phyloP scores from a whole-genome alignment of 1,139 yeast species.

The Dujonia santamariae region DNA sequence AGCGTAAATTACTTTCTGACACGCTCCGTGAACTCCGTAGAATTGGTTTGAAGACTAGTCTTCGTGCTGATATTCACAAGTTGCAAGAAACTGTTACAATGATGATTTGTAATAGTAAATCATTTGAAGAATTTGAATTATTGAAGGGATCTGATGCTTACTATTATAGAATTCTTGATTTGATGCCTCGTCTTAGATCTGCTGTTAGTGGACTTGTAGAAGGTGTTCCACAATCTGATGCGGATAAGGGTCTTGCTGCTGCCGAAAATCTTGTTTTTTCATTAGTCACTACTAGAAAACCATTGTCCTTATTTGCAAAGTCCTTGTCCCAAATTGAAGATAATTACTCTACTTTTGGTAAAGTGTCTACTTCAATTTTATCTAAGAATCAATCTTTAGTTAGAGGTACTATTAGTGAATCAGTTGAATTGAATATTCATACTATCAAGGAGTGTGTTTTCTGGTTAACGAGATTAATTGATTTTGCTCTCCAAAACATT shows the following conservation, averaged over 20 bases:
- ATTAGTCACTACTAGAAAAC: conserved; percentile 47
- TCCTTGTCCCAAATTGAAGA: conserved; percentile 12
- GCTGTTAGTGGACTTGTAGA: conserved; percentile 56
- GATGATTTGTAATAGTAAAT: conserved; percentile 53
- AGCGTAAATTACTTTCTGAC: conserved; percentile 73
- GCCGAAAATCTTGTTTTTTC: conserved; percentile 67
- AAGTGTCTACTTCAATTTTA: conserved; percentile 13
- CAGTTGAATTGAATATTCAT: conserved; percentile 18
- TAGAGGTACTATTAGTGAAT: conserved; percentile 16
- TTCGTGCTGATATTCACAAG: conserved; percentile 61
- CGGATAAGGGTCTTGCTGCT: conserved; percentile 77
- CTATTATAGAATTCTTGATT: conserved; percentile 71
- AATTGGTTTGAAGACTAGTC: conserved; percentile 69
- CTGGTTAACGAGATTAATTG: conserved; percentile 52
- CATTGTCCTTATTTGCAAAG: conserved; percentile 33
- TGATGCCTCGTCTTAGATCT: conserved; percentile 75
- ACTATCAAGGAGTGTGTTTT: conserved; percentile 15
- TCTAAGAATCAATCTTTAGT: conserved; percentile 12
- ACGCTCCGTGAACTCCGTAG: conserved; percentile 69
- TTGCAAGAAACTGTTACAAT: conserved; percentile 62
- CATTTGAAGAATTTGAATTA: conserved; percentile 36
- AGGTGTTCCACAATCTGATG: conserved; percentile 75
- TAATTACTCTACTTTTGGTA: conserved; percentile 15
- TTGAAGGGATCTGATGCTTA: conserved; percentile 53
- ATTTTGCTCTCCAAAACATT: conserved; percentile 40